Conservation (phyloP, 2,329 filamentous ascomycete species). For the Hymenoscyphus albidus region DNA sequence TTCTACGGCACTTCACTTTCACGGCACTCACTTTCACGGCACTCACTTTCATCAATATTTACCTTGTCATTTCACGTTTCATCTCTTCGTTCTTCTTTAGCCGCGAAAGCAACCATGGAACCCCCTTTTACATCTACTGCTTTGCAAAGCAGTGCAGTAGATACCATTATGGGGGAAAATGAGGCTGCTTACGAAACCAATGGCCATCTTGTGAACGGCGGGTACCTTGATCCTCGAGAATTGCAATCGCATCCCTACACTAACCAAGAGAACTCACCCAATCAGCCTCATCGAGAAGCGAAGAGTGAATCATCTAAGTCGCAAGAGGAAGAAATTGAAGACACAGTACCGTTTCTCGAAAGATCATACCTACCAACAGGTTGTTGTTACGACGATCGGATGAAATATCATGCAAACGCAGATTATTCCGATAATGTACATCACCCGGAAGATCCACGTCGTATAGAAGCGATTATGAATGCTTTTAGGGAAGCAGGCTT, state of each 20-base stretch:
- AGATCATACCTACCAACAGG: slow-evolving; percentile 57
- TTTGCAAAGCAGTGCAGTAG: slow-evolving; percentile 21
- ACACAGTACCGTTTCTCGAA: neutral
- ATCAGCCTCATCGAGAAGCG: slow-evolving; percentile 7
- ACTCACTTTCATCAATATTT: neutral
- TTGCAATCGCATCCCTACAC: slow-evolving; percentile 13
- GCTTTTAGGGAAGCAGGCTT: slow-evolving; percentile 79
- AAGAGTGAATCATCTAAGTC: slow-evolving; percentile 13
- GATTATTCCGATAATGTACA: slow-evolving; percentile 70
- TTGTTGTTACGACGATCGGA: slow-evolving; percentile 86
- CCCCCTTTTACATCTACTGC: slow-evolving; percentile 1
- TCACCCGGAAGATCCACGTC: slow-evolving; percentile 89
- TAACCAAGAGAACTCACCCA: neutral
- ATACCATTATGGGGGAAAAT: slow-evolving; percentile 23
- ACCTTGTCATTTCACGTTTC: neutral
- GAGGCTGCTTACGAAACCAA: slow-evolving; percentile 12
- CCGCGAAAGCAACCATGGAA: neutral
- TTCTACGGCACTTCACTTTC: too few relatives aligned
- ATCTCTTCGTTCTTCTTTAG: neutral
- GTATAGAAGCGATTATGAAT: slow-evolving; percentile 90
- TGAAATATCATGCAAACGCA: slow-evolving; percentile 92
- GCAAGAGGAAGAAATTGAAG: slow-evolving; percentile 15
- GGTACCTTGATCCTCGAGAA: slow-evolving; percentile 28
- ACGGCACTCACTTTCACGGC: neutral
- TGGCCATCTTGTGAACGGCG: slow-evolving; percentile 22